Conservation (phyloP, 305 asterid genomes). For the Andrographis paniculata region DNA sequence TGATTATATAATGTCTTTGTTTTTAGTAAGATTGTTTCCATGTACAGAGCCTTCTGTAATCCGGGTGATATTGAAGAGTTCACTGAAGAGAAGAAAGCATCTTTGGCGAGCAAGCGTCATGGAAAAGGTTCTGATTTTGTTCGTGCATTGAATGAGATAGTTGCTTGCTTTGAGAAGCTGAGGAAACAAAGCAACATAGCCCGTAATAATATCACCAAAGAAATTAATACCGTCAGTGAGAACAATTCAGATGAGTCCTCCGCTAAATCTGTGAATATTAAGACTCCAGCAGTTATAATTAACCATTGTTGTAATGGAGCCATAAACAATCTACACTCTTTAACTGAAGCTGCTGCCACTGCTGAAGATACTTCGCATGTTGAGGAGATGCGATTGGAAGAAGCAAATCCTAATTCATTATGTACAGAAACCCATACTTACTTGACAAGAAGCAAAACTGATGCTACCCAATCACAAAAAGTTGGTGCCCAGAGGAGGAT, state of each 20-base stretch:
- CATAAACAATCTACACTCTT: conserved; percentile 33
- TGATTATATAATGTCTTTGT: background rate
- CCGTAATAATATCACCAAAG: conserved; percentile 29
- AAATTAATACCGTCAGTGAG: conserved; percentile 29
- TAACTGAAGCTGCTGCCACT: conserved; percentile 49
- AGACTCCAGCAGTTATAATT: conserved; percentile 25
- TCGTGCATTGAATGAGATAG: conserved; percentile 82
- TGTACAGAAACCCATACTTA: conserved; percentile 26
- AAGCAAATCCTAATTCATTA: conserved; percentile 30
- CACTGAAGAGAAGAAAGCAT: conserved; percentile 81
- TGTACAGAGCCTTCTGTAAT: conserved; percentile 83
- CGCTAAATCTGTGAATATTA: conserved; percentile 33
- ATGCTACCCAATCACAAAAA: conserved; percentile 31
- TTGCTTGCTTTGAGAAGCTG: conserved; percentile 65
- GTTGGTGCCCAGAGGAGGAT: conserved; percentile 32
- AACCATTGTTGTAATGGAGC: conserved; percentile 26
- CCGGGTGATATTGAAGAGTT: conserved; percentile 91
- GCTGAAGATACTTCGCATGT: conserved; percentile 40
- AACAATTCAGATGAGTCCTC: conserved; percentile 34
- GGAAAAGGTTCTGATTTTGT: conserved; percentile 89
- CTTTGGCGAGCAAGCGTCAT: conserved; percentile 71
- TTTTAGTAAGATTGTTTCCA: conserved; percentile 15
- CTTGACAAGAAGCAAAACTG: conserved; percentile 46
- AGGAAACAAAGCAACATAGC: conserved; percentile 38
- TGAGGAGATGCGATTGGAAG: conserved; percentile 36